These are phyloP conservation scores for Fusarium oxysporum DNA, from an alignment of 2,329 filamentous ascomycete genomes.

Conservation along the genomic window DNA sequence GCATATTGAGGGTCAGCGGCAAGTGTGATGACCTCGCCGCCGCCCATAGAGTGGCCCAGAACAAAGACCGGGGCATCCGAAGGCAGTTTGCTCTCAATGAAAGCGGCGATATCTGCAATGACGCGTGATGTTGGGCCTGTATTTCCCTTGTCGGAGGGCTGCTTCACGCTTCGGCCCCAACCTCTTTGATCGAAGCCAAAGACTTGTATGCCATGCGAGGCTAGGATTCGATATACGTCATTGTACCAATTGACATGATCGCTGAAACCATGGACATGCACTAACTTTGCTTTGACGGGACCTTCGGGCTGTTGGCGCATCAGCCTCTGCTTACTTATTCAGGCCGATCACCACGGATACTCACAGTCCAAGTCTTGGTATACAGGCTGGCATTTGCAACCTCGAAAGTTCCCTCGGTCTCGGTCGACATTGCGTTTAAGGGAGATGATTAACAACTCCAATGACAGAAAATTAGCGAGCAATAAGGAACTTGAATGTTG, in stretches of 20 bases:
- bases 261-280: slow-evolving; percentile 91
- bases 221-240: slow-evolving; percentile 77
- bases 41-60: slow-evolving; percentile 93
- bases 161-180: slow-evolving; percentile 81
- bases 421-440: slow-evolving; percentile 50
- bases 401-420: slow-evolving; percentile 63
- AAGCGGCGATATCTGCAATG: slow-evolving; percentile 80
- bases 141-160: slow-evolving; percentile 72
- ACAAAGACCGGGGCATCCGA: slow-evolving; percentile 77
- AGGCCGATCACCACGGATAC: slow-evolving; percentile 42
- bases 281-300: slow-evolving; percentile 73
- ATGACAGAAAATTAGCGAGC: neutral
- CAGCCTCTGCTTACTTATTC: slow-evolving; percentile 9
- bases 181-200: slow-evolving; percentile 87
- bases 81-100: slow-evolving; percentile 72
- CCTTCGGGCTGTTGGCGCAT: slow-evolving; percentile 61
- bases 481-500: neutral
- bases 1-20: slow-evolving; percentile 62
- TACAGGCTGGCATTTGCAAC: slow-evolving; percentile 61
- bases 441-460: neutral
- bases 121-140: slow-evolving; percentile 81
- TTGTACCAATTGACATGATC: slow-evolving; percentile 86
- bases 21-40: slow-evolving; percentile 77
- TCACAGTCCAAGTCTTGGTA: slow-evolving; percentile 70
- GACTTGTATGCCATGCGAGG: slow-evolving; percentile 77